Evolutionary conservation across 768 basidiomycete genomes (phyloP).

Genomic region (Psilocybe tampanensis): DNA sequence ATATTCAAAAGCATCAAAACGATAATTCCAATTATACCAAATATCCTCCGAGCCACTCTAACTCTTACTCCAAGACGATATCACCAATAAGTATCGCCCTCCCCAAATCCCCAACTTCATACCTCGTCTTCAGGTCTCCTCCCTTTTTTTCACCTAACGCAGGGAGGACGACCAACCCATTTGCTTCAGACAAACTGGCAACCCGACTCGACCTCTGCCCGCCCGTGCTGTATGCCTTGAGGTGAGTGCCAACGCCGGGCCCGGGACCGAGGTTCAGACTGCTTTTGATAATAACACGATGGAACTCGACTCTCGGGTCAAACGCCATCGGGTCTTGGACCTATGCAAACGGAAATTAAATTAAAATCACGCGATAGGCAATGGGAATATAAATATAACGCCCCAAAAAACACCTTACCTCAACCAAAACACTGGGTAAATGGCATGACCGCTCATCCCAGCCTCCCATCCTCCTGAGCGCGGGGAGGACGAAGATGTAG

Average conservation of each 20-base stretch:
- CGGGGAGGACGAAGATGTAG: constrained; percentile 82
- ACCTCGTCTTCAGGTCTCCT: constrained; percentile 15
- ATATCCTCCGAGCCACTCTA: no score
- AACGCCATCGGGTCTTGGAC: constrained; percentile 63
- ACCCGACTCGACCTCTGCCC: constrained; percentile 85
- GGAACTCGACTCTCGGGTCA: constrained; percentile 80
- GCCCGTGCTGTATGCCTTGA: constrained; percentile 75
- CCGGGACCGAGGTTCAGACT: neutral
- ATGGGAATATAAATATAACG: no score
- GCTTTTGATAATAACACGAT: constrained; percentile 64
- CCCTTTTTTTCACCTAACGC: constrained; percentile 16
- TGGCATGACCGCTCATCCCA: constrained; percentile 56
- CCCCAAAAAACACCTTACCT: constrained; percentile 58
- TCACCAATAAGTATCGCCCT: constrained; percentile 74
- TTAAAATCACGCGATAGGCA: neutral
- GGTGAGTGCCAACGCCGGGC: no score
- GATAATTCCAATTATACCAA: no score
- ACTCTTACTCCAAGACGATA: constrained; percentile 33
- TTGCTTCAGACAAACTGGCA: constrained; percentile 79
- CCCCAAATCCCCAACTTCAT: constrained; percentile 58
- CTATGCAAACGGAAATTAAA: constrained; percentile 31
- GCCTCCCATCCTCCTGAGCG: constrained; percentile 71
- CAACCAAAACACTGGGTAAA: constrained; percentile 62
- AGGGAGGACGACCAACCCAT: constrained; percentile 76
- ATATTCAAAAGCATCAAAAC: no score